phyloP scores from a whole-genome alignment of 2,329 filamentous ascomycete genomes.

The Venturia asperata region DNA sequence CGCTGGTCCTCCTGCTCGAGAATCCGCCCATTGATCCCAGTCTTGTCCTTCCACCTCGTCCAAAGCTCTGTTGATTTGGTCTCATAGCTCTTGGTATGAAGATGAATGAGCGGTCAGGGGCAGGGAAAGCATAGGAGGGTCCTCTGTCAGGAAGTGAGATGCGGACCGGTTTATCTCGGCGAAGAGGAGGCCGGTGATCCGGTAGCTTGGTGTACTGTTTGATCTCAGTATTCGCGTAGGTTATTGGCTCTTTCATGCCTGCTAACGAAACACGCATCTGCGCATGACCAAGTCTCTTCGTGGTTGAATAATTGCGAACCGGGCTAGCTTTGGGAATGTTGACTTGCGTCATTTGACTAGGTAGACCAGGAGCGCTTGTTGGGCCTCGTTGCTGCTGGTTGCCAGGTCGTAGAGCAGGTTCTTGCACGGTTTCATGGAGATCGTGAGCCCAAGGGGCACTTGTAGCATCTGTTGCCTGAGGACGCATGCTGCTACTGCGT shows the following conservation, averaged over 20 bases:
- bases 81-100: constrained; percentile 93
- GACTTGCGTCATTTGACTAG: constrained; percentile 1
- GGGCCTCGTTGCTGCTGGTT: constrained; percentile 27
- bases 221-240: constrained; percentile 69
- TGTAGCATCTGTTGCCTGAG: constrained; percentile 46
- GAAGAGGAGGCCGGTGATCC: constrained; percentile 86
- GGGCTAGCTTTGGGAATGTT: constrained; percentile 18
- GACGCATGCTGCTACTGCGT: constrained; percentile 34
- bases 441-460: constrained; percentile 86
- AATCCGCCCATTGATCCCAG: constrained; percentile 60
- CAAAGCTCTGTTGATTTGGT: constrained; percentile 78
- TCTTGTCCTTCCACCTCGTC: constrained; percentile 61
- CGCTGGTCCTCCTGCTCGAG: constrained; percentile 71
- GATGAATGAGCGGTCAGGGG: constrained; percentile 86
- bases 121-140: constrained; percentile 85
- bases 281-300: constrained; percentile 74
- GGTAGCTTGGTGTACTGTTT: constrained; percentile 91
- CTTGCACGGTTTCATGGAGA: constrained; percentile 66
- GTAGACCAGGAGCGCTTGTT: constrained; percentile 32
- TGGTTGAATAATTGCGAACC: constrained; percentile 60
- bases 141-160: constrained; percentile 77
- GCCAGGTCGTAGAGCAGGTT: constrained; percentile 30
- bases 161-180: constrained; percentile 91
- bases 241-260: constrained; percentile 62
- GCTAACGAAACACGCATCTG: constrained; percentile 77